Base-by-base conservation (phyloP, 75 land plant genomes). In the Gnetum montanum region DNA sequence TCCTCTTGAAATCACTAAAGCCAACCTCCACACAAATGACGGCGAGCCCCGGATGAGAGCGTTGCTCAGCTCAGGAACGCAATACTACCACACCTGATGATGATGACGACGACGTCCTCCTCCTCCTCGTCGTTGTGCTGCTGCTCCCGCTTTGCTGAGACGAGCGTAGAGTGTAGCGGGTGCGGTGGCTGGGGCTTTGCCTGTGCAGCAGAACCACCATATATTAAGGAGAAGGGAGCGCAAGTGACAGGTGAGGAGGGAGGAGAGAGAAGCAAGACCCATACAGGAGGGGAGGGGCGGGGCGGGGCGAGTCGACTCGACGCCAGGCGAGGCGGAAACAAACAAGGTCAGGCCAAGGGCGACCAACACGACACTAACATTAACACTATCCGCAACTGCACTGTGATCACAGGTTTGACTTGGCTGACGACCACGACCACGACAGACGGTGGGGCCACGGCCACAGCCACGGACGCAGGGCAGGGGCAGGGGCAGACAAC, bases 381-480 rank as follows among this genome's bases (percentile, higher is more conserved):
- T 15, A 15, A 24, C 49, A 28, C 49, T 0, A 3, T 4, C n/a
- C 1, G n/a, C 41, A 38, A 38, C 43, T 41, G 54, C 54, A 29
- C 43, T 41, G 54, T 34, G 16, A 16, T 28, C 33, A n/a, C 34
- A 31, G 19, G 37, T 53, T 34, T 53, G 55, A 52, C 55, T 50
- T 16, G 3, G 15, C 43, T 40, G 43, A 13, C 0, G 4, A 12
- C 43, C n/a, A n/a, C n/a, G n/a, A n/a, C n/a, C n/a, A n/a, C n/a
- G n/a, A n/a, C n/a, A n/a, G n/a, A n/a, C n/a, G n/a, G n/a, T n/a
- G n/a, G n/a, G n/a, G n/a, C n/a, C n/a, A n/a, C n/a, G n/a, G n/a
- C n/a, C n/a, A n/a, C n/a, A n/a, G n/a, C n/a, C n/a, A n/a, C n/a
- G n/a, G n/a, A n/a, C n/a, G n/a, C n/a, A n/a, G n/a, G n/a, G n/a